Evolutionary conservation across 306 rosid genomes (phyloP).

Genomic region (Cercis canadensis): DNA sequence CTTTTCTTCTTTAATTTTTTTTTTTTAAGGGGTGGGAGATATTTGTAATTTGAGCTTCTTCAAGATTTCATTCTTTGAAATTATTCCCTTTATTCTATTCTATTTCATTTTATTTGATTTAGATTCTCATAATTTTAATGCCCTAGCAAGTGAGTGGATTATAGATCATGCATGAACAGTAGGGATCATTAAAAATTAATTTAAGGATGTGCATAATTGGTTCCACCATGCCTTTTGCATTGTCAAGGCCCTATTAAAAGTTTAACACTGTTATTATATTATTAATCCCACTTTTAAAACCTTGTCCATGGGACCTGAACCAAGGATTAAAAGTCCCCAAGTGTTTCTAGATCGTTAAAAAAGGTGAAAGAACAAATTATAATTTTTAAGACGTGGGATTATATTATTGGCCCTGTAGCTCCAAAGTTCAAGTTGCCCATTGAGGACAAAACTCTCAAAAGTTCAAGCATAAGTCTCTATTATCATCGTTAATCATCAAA

Average conservation of each 20-base stretch:
- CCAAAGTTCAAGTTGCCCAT: constrained; percentile 55
- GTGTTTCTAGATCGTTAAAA: constrained; percentile 72
- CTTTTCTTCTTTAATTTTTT: constrained; percentile 1
- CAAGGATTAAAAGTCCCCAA: constrained; percentile 39
- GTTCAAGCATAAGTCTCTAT: constrained; percentile 35
- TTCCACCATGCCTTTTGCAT: constrained; percentile 46
- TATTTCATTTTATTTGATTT: neutral
- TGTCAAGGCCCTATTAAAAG: constrained; percentile 36
- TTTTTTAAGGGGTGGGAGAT: constrained; percentile 39
- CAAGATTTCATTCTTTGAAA: constrained; percentile 57
- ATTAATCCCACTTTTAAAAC: constrained; percentile 50
- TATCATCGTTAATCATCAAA: constrained; percentile 39
- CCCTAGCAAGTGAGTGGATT: constrained; percentile 37
- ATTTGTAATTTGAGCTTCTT: constrained; percentile 45
- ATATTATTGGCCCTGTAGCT: constrained; percentile 41
- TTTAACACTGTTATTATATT: constrained; percentile 17
- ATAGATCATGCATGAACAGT: constrained; percentile 4
- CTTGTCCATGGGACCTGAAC: constrained; percentile 86
- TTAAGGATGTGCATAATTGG: constrained; percentile 56
- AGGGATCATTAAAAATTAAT: neutral
- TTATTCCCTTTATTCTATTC: neutral
- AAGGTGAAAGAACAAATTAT: constrained; percentile 32
- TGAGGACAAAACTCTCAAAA: constrained; percentile 49
- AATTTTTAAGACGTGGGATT: constrained; percentile 49
- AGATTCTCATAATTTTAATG: constrained; percentile 5